A percentile compares a stretch with the other conserved stretches of the same genome.
These are phyloP conservation scores for Erysimum cheiranthoides DNA, from an alignment of 345 rosid species.

Conservation along the genomic window DNA sequence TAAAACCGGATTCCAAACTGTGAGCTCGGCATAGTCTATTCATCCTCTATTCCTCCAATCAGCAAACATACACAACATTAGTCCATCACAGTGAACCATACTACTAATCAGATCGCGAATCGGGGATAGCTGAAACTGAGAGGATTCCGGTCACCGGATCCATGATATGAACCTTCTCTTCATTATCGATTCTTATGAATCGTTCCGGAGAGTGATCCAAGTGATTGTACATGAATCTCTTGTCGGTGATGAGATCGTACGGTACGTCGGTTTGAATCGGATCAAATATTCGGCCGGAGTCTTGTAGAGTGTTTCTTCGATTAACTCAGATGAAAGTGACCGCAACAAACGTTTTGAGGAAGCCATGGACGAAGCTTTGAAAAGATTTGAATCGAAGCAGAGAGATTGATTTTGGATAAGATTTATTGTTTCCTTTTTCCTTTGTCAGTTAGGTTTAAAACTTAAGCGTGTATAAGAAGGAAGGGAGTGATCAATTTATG, in stretches of 20 bases:
- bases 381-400: background rate
- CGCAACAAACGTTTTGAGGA: background rate
- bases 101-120: accelerated
- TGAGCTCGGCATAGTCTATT: background rate
- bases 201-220: background rate
- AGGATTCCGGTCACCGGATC: background rate
- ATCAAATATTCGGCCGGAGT: background rate
- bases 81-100: background rate
- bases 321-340: background rate
- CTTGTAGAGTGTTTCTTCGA: background rate
- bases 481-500: background rate
- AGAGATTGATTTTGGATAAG: background rate
- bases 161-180: background rate
- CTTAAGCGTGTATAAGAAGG: too few relatives aligned
- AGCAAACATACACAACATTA: background rate
- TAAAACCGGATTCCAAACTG: constrained; percentile 1
- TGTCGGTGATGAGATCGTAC: background rate
- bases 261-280: background rate
- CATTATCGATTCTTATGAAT: background rate
- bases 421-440: background rate
- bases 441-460: too few relatives aligned
- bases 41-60: background rate
- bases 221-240: constrained; percentile 1
- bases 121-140: background rate
- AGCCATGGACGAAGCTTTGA: background rate